Percentiles rank a stretch among this genome's conserved stretches.
Conservation (phyloP, 768 basidiomycete species). For the Trametes coccinea region DNA sequence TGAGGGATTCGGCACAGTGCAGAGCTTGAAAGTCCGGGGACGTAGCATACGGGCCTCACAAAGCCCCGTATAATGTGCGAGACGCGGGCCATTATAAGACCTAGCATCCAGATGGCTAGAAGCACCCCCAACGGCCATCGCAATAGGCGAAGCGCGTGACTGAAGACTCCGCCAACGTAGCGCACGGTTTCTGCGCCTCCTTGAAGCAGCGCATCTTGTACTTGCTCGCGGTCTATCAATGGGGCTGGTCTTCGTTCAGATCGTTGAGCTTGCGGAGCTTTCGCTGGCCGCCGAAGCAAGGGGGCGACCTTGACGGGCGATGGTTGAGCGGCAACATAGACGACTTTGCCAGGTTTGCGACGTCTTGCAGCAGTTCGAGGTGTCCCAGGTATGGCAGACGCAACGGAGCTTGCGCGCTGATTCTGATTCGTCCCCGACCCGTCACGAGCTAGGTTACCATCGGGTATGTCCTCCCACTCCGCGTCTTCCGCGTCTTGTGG, state of each 20-base stretch:
- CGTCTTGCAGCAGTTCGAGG: slow-evolving; percentile 1
- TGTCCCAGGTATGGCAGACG: neutral
- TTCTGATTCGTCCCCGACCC: no score
- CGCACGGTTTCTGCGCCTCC: slow-evolving; percentile 28
- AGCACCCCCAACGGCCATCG: slow-evolving; percentile 57
- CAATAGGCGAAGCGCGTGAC: slow-evolving; percentile 48
- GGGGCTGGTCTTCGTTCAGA: slow-evolving; percentile 27
- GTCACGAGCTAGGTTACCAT: neutral
- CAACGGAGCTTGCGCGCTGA: neutral
- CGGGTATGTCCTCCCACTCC: slow-evolving; percentile 24
- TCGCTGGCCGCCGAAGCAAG: neutral
- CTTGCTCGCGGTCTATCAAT: slow-evolving; percentile 27
- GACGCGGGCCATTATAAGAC: slow-evolving; percentile 43
- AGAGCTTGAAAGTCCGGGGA: slow-evolving; percentile 58
- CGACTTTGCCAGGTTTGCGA: slow-evolving; percentile 14
- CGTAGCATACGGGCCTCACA: slow-evolving; percentile 57
- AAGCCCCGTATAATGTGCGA: slow-evolving; percentile 45
- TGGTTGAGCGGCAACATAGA: slow-evolving; percentile 36
- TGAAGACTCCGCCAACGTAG: slow-evolving; percentile 52
- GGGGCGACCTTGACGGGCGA: slow-evolving; percentile 8
- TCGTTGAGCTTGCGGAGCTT: slow-evolving; percentile 5
- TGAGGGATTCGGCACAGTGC: slow-evolving; percentile 41
- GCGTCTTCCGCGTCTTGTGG: neutral
- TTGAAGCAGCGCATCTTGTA: slow-evolving; percentile 17
- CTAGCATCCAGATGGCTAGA: slow-evolving; percentile 52